Evolutionary conservation across 2,329 filamentous ascomycete species (phyloP).

Genomic region (Monilinia polystroma): DNA sequence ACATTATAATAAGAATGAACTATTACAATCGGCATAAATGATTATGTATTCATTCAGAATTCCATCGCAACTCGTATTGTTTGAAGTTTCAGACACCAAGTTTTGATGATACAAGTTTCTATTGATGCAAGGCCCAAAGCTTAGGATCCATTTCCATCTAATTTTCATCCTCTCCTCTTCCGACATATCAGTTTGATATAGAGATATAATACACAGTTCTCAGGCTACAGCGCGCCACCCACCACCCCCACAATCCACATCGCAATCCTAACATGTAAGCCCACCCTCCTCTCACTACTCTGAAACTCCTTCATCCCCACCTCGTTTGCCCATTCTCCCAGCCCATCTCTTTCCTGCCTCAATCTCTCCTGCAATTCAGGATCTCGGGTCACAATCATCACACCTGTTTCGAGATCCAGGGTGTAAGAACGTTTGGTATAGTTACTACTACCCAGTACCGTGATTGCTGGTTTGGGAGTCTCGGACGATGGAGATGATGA

Average conservation of each 20-base stretch:
- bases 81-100: background rate
- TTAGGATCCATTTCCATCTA: background rate
- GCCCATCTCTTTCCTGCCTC: slow-evolving; percentile 75
- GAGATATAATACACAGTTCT: background rate
- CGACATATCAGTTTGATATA: background rate
- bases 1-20: background rate
- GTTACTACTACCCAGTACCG: slow-evolving; percentile 84
- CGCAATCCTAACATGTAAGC: slow-evolving; percentile 78
- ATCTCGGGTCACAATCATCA: slow-evolving; percentile 79
- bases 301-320: slow-evolving; percentile 78
- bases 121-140: background rate
- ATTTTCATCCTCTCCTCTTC: background rate
- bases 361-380: slow-evolving; percentile 67
- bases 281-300: slow-evolving; percentile 77
- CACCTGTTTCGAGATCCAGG: slow-evolving; percentile 87
- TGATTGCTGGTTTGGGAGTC: slow-evolving; percentile 18
- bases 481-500: background rate
- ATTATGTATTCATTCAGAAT: background rate
- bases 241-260: slow-evolving; percentile 92
- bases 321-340: slow-evolving; percentile 69
- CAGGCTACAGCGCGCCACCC: slow-evolving; percentile 74
- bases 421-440: slow-evolving; percentile 94
- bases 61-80: background rate
- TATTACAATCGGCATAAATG: background rate
- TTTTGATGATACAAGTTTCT: background rate